Base-by-base conservation (phyloP, 2,329 filamentous ascomycete genomes). In the Colletotrichum gloeosporioides region DNA sequence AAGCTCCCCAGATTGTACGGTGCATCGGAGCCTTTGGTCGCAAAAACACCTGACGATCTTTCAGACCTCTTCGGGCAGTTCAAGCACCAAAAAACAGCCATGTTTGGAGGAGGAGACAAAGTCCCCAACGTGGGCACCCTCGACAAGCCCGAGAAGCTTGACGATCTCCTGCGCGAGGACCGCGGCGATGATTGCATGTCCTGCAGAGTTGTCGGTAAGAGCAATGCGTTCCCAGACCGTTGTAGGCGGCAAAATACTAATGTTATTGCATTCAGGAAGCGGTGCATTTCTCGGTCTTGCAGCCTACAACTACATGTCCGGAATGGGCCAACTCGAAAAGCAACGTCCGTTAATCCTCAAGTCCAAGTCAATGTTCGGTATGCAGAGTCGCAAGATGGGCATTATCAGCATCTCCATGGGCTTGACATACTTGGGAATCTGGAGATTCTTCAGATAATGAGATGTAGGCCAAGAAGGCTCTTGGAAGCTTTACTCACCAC, bases 251-350 rank as follows among this genome's bases (percentile, higher is more conserved):
- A 44, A 65, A 16, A 59, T 76, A 16, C 72, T 61, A 16, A 49
- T 49, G 29, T 62, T 63, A 49, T 34, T 8, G 10, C 29, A 5
- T 27, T 72, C 79, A 96, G 95, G 95, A 61, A 93, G 94, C 81
- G 90, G 92, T 53, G 93, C 94, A 1, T 95, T 97, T 78, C 87
- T 95, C 72, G 94, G 93, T 2, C 90, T 96, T 18, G 95, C 92
- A 5, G 92, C 89, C 2, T 97, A 96, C 85, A 96, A 92, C 84
- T 96, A 96, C 85, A 88, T 92, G 77, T 94, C 93, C 4, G 95
- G 95, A 74, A 93, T 93, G 84, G 87, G 88, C 67, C 94, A 96
- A 83, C 90, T 97, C 34, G 89, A 92, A 80, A 88, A 89, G 80
- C 93, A 95, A 82, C 89, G 90, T 77, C 87, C 89, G n/a, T 84